phyloP scores from a whole-genome alignment of 257 asterid genomes.

The Cordia subcordata region DNA sequence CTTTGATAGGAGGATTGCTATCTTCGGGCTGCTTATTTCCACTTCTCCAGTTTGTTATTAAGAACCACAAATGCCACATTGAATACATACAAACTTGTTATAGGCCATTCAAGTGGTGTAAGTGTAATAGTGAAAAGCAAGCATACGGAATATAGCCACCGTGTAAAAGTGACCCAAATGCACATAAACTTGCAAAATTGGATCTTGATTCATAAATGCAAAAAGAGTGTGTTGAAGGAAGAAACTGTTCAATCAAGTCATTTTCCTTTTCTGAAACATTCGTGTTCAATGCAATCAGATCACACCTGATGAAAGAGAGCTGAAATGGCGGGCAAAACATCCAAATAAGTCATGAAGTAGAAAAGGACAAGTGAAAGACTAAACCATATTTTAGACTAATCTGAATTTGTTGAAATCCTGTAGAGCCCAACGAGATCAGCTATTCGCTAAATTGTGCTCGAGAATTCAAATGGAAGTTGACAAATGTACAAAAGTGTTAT shows the following conservation, averaged over 20 bases:
- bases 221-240: slow-evolving; percentile 14
- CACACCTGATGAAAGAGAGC: slow-evolving; percentile 12
- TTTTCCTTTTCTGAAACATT: background rate
- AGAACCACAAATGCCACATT: slow-evolving; percentile 84
- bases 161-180: slow-evolving; percentile 89
- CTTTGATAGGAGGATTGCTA: slow-evolving; percentile 64
- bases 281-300: slow-evolving; percentile 7
- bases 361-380: slow-evolving; percentile 16
- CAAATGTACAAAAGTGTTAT: slow-evolving; percentile 13
- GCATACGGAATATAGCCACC: slow-evolving; percentile 82
- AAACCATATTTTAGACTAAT: slow-evolving; percentile 12
- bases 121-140: slow-evolving; percentile 79
- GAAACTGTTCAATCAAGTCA: slow-evolving; percentile 17
- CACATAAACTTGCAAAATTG: slow-evolving; percentile 85
- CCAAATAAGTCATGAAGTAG: slow-evolving; percentile 11
- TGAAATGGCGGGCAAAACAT: background rate
- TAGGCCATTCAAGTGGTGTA: slow-evolving; percentile 89
- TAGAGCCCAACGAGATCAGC: slow-evolving; percentile 20
- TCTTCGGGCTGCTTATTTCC: slow-evolving; percentile 57
- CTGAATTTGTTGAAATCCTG: slow-evolving; percentile 10
- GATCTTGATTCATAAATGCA: slow-evolving; percentile 13
- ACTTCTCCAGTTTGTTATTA: slow-evolving; percentile 73
- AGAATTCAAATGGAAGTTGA: slow-evolving; percentile 17
- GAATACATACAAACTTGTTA: slow-evolving; percentile 85
- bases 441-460: background rate